Evolutionary conservation across 2,329 filamentous ascomycete genomes (phyloP).

Genomic region (Cercospora zeina): DNA sequence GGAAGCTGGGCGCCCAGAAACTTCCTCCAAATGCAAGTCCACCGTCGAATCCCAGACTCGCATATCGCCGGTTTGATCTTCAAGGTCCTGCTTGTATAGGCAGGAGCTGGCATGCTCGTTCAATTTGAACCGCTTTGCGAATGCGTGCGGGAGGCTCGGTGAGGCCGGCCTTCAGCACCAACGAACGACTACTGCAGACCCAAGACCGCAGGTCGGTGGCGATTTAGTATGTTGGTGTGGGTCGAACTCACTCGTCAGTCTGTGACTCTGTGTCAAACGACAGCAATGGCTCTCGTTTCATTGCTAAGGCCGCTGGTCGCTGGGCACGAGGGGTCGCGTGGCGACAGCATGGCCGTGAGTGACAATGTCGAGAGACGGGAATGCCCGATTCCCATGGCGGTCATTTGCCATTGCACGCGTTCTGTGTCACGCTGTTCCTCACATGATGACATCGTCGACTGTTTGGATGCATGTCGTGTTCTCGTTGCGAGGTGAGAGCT

Average conservation of each 20-base stretch:
- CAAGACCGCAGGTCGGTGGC: background rate
- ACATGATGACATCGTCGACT: background rate
- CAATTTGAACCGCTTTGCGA: background rate
- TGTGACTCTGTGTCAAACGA: background rate
- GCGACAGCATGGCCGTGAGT: background rate
- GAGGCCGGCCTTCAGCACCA: background rate
- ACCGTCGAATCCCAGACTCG: slow-evolving; percentile 19
- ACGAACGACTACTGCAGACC: background rate
- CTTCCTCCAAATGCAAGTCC: slow-evolving; percentile 8
- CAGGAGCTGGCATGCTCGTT: slow-evolving; percentile 12
- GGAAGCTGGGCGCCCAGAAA: slow-evolving; percentile 15
- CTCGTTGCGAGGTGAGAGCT: background rate
- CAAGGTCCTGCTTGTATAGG: slow-evolving; percentile 14
- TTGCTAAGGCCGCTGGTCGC: background rate
- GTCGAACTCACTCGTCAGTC: background rate
- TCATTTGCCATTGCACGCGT: background rate
- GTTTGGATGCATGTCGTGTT: slow-evolving; percentile 2
- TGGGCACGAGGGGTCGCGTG: background rate
- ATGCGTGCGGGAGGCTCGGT: background rate
- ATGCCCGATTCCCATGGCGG: background rate
- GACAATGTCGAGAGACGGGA: background rate
- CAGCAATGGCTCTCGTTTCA: background rate
- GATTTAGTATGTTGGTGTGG: background rate
- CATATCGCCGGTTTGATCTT: slow-evolving; percentile 15
- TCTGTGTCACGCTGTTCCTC: background rate